A percentile compares a stretch with the other conserved stretches of the same genome.
Conservation (phyloP, 2,329 filamentous ascomycete genomes). For the Ophiocordyceps camponoti-saundersi region DNA sequence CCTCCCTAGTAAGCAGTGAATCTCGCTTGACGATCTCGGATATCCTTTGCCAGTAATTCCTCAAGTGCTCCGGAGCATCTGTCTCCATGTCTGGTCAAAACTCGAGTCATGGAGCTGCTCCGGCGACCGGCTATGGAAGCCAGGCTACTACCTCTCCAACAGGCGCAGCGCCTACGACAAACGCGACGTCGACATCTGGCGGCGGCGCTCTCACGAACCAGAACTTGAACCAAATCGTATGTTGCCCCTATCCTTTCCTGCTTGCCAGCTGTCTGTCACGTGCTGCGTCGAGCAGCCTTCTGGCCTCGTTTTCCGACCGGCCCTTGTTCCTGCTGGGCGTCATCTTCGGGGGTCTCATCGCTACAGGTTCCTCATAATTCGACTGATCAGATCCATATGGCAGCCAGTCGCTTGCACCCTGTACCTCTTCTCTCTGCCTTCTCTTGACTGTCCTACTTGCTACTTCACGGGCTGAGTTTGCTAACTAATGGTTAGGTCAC, state of each 20-base stretch:
- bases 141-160: conserved; percentile 17
- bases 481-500: conserved; percentile 40
- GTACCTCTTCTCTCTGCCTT: neutral
- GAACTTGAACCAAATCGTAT: conserved; percentile 90
- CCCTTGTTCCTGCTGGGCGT: neutral
- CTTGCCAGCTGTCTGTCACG: neutral
- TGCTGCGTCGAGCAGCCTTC: neutral
- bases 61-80: neutral
- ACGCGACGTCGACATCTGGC: conserved; percentile 12
- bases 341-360: neutral
- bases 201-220: conserved; percentile 52
- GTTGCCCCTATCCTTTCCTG: conserved; percentile 18
- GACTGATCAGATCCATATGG: neutral
- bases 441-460: neutral
- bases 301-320: neutral
- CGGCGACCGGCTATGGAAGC: conserved; percentile 13
- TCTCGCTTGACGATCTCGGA: neutral
- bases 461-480: neutral
- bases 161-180: conserved; percentile 12
- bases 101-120: conserved; percentile 12
- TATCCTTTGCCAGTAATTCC: neutral
- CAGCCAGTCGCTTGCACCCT: neutral
- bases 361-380: neutral
- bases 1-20: too few species aligned
- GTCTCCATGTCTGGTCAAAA: conserved; percentile 17